Base-by-base conservation (phyloP, 305 asterid genomes). In the Fraxinus baroniana region DNA sequence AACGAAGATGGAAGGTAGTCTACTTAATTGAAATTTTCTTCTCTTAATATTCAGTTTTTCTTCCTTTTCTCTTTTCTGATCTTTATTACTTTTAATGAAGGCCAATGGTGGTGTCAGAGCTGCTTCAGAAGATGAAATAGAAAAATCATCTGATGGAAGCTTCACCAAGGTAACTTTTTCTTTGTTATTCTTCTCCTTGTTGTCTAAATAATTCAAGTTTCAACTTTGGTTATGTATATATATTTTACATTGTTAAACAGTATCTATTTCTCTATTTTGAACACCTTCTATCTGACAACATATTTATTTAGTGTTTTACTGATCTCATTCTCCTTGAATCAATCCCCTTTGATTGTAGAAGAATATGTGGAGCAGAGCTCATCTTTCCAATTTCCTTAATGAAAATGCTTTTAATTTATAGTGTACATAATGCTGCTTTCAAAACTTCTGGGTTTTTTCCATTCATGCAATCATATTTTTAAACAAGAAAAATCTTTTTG, bases 1-100 rank as follows among this genome's bases (percentile, higher is more conserved):
- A 85, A 74, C 82, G 88, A 49, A 80, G 87, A 55, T 93, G 98
- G 98, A 93, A 82, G 97, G 98, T 94, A 80, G 77, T 82, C 78
- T 12, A 55, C 70, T 80, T 75, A 78, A 62, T 64, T 86, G 37
- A 60, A 36, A 66, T 83, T 76, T 74, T 62, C 74, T 66, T 78
- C 77, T 85, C 75, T 36, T 64, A 12, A 78, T 84, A 37, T 24
- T 46, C 35, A 9, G 32, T 49, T 26, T 71, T 82, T 73, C 39
- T 75, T 76, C 79, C 44, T 52, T 52, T 28, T 28, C 41, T 13
- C 36, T 37, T 22, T 46, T 26, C 39, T 84, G 74, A 39, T 26
- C 37, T 33, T 79, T 85, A 37, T 17, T 80, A 70, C 78, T 84
- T 81, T 81, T 18, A 57, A 83, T 83, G 81, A 80, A 94, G 98